Evolutionary conservation across 2,329 filamentous ascomycete species (phyloP).

Genomic region (Verticillium nonalfalfae): DNA sequence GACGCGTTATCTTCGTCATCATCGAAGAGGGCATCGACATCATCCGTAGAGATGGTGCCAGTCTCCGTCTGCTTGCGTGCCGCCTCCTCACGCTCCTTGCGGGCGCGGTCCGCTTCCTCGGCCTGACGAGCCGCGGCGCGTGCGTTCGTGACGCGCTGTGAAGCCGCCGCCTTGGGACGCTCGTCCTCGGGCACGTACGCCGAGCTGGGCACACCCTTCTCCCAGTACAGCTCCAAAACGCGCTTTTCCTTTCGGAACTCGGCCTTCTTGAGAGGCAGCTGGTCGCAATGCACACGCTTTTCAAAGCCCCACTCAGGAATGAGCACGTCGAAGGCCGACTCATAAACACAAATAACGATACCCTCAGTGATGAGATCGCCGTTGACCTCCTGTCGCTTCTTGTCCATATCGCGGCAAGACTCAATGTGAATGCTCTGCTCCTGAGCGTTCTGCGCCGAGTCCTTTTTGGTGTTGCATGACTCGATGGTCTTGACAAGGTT

Average conservation of each 20-base stretch:
- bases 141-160: constrained; percentile 68
- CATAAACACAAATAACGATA: constrained; percentile 94
- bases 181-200: constrained; percentile 96
- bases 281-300: constrained; percentile 98
- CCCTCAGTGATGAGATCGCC: constrained; percentile 93
- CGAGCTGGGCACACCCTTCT: constrained; percentile 96
- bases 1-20: constrained; percentile 85
- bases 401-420: constrained; percentile 93
- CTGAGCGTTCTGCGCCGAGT: constrained; percentile 93
- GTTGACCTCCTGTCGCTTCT: constrained; percentile 76
- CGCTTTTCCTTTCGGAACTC: constrained; percentile 96
- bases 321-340: constrained; percentile 95
- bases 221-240: constrained; percentile 95
- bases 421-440: constrained; percentile 99
- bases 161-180: constrained; percentile 74
- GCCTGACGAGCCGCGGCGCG: constrained; percentile 72
- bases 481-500: constrained; percentile 86
- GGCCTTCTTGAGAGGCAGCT: constrained; percentile 97
- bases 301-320: constrained; percentile 99
- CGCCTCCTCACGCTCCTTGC: constrained; percentile 83
- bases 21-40: constrained; percentile 92
- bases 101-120: constrained; percentile 73
- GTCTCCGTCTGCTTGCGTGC: constrained; percentile 92
- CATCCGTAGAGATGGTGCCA: constrained; percentile 86
- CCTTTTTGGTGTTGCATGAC: constrained; percentile 97